Conservation (phyloP, 768 basidiomycete species). For the Myochromella boudieri region DNA sequence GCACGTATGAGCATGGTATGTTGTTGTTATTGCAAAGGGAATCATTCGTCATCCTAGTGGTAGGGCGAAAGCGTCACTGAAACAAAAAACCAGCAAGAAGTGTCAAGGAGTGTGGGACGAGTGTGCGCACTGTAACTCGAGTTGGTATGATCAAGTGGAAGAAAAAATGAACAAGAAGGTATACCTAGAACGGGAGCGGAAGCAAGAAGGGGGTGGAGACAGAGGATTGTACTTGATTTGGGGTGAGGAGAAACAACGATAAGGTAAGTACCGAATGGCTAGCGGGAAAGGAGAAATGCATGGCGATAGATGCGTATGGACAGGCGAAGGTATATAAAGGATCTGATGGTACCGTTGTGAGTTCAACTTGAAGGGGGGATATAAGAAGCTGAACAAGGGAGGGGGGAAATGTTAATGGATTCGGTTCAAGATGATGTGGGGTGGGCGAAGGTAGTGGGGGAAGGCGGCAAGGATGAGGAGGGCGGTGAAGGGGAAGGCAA, state of each 20-base stretch:
- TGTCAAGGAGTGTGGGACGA: slow-evolving; percentile 16
- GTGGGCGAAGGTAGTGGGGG: neutral
- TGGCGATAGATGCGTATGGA: slow-evolving; percentile 2
- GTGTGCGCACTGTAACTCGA: slow-evolving; percentile 20
- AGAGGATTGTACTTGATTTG: neutral
- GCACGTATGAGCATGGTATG: neutral
- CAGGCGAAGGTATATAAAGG: slow-evolving; percentile 15
- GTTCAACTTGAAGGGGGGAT: slow-evolving; percentile 13
- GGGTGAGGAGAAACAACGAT: slow-evolving; percentile 5
- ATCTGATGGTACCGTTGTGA: slow-evolving; percentile 6
- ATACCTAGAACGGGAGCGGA: neutral
- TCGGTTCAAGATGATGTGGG: slow-evolving; percentile 11
- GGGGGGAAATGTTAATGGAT: slow-evolving; percentile 5
- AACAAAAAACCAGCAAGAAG: slow-evolving; percentile 3
- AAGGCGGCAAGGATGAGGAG: neutral
- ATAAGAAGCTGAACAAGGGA: slow-evolving; percentile 13
- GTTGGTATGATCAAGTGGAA: slow-evolving; percentile 10
- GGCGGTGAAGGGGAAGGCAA: neutral
- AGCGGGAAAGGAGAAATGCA: slow-evolving; percentile 7
- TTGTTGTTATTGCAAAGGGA: no score
- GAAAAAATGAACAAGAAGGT: neutral
- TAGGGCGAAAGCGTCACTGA: no score
- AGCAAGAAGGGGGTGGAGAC: neutral
- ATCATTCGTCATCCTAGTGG: no score
- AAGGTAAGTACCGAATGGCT: slow-evolving; percentile 9